Percentiles rank a stretch among this genome's conserved stretches.
These are phyloP conservation scores for Otatea glauca DNA, from an alignment of 176 grass and related monocot genomes.

Conservation along the genomic window DNA sequence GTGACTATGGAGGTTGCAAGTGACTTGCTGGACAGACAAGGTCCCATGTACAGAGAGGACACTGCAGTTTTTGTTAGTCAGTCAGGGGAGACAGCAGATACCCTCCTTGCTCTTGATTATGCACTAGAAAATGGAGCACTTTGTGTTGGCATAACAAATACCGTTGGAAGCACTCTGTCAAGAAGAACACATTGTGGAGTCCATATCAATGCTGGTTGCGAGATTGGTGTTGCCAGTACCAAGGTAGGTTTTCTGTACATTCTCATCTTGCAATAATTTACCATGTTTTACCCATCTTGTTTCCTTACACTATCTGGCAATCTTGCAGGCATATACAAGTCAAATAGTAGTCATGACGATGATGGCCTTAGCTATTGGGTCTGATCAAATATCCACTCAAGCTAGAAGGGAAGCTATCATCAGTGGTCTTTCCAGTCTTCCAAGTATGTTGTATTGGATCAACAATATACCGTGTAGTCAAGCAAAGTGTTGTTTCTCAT, in stretches of 20 bases:
- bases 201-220: constrained; percentile 96
- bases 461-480: background rate
- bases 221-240: constrained; percentile 95
- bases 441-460: constrained; percentile 56
- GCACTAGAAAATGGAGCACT: constrained; percentile 76
- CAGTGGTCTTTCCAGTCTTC: constrained; percentile 62
- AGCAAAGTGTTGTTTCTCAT: constrained; percentile 8
- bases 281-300: background rate
- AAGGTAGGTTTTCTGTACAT: constrained; percentile 51
- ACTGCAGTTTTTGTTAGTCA: constrained; percentile 94
- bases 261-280: background rate
- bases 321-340: constrained; percentile 84
- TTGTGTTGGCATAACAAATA: constrained; percentile 95
- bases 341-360: constrained; percentile 97
- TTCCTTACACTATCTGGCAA: constrained; percentile 16
- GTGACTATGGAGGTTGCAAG: constrained; percentile 91
- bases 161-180: constrained; percentile 83
- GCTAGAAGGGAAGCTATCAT: constrained; percentile 73
- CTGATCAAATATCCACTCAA: constrained; percentile 89
- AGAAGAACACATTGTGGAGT: constrained; percentile 91
- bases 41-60: constrained; percentile 82
- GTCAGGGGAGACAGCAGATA: constrained; percentile 96
- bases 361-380: constrained; percentile 95
- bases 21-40: constrained; percentile 85
- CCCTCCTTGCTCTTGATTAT: constrained; percentile 92